Evolutionary conservation across 768 basidiomycete genomes (phyloP).

Genomic region (Astraeus odoratus): DNA sequence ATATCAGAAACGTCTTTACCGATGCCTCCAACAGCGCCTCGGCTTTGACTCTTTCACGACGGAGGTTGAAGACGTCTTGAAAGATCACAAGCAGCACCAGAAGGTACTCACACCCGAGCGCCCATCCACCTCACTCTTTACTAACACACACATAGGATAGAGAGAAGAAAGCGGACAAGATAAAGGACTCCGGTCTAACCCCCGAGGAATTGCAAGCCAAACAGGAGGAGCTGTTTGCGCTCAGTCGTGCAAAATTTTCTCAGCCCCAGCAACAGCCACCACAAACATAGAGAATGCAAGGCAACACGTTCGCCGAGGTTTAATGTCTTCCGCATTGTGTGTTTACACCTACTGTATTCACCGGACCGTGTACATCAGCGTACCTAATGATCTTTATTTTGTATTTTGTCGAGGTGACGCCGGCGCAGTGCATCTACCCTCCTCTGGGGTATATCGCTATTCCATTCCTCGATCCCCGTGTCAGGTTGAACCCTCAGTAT

Average conservation of each 20-base stretch:
- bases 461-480: conserved; percentile 47
- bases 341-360: conserved; percentile 12
- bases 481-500: conserved; percentile 27
- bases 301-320: neutral
- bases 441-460: conserved; percentile 54
- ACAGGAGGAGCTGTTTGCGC: conserved; percentile 92
- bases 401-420: conserved; percentile 30
- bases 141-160: conserved; percentile 55
- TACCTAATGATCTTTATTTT: conserved; percentile 29
- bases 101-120: conserved; percentile 51
- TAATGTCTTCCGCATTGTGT: conserved; percentile 1
- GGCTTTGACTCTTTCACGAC: conserved; percentile 89
- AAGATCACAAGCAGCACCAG: conserved; percentile 93
- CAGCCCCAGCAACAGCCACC: conserved; percentile 45
- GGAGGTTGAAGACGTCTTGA: conserved; percentile 88
- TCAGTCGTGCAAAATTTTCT: conserved; percentile 74
- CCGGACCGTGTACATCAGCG: conserved; percentile 13
- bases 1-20: neutral
- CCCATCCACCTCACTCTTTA: conserved; percentile 3
- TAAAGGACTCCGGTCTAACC: conserved; percentile 81
- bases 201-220: conserved; percentile 83
- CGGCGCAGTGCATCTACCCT: conserved; percentile 49
- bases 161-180: conserved; percentile 88
- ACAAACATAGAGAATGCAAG: conserved; percentile 6
- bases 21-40: conserved; percentile 52